A percentile compares a stretch with the other conserved stretches of the same genome.
phyloP scores from a whole-genome alignment of 345 rosid genomes.

The Anastatica hierochuntica region DNA sequence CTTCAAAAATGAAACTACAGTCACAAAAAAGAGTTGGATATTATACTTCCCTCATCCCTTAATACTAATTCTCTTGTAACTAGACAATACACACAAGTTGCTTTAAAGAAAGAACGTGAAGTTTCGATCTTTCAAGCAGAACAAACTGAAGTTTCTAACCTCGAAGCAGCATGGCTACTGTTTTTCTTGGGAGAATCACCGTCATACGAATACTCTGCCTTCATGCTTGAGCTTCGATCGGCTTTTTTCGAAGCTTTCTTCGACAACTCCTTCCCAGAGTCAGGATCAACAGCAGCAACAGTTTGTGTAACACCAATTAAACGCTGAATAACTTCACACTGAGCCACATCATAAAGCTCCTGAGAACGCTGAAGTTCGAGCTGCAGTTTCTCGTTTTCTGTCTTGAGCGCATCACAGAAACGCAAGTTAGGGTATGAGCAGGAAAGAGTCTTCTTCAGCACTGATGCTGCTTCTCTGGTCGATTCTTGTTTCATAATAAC shows the following conservation, averaged over 20 bases:
- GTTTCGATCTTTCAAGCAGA: not conserved
- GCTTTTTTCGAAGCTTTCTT: slow-evolving; percentile 42
- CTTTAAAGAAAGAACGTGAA: not conserved
- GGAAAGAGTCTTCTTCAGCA: slow-evolving; percentile 78
- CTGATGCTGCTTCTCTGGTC: slow-evolving; percentile 45
- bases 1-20: not conserved
- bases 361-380: slow-evolving; percentile 80
- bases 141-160: slow-evolving; percentile 34
- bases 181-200: slow-evolving; percentile 40
- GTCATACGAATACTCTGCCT: slow-evolving; percentile 35
- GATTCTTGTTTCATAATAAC: slow-evolving; percentile 70
- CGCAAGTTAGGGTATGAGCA: slow-evolving; percentile 78
- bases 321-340: slow-evolving; percentile 86
- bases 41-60: not conserved
- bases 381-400: slow-evolving; percentile 74
- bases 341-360: slow-evolving; percentile 64
- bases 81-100: not conserved
- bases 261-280: slow-evolving; percentile 34
- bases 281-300: slow-evolving; percentile 32
- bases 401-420: slow-evolving; percentile 67
- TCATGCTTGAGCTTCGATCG: slow-evolving; percentile 33
- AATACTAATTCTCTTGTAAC: not conserved
- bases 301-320: slow-evolving; percentile 75
- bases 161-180: slow-evolving; percentile 43
- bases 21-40: not conserved